Evolutionary conservation across 2,329 filamentous ascomycete species (phyloP).

Genomic region (Penicillium capsulatum): DNA sequence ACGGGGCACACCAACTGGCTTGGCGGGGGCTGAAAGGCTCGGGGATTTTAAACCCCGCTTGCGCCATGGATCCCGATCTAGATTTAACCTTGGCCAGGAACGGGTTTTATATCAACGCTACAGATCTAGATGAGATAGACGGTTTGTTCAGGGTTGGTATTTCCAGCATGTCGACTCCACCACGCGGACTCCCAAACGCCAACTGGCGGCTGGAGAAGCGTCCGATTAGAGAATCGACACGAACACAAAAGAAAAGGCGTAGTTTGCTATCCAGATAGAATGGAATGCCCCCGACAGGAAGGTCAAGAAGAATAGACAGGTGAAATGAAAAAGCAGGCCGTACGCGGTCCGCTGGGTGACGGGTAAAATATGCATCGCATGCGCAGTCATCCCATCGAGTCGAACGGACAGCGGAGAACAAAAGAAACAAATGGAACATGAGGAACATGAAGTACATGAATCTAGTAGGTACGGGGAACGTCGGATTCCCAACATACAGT

Average conservation of each 20-base stretch:
- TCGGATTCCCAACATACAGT: conserved; percentile 15
- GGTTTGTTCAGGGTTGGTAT: conserved; percentile 6
- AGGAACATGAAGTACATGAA: conserved; percentile 22
- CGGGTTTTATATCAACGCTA: not conserved
- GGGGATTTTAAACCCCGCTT: too few species aligned
- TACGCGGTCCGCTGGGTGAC: not conserved
- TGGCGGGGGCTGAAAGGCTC: conserved; percentile 14
- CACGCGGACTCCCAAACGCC: conserved; percentile 21
- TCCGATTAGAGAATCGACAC: conserved; percentile 16
- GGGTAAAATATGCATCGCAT: conserved; percentile 1
- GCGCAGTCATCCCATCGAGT: conserved; percentile 1
- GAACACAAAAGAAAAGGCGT: conserved; percentile 14
- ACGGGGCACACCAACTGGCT: conserved; percentile 19
- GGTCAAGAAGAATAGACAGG: not conserved
- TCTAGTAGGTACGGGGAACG: conserved; percentile 12
- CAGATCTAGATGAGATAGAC: not conserved
- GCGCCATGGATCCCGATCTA: too few species aligned
- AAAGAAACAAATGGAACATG: conserved; percentile 9
- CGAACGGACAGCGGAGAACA: not conserved
- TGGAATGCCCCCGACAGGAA: not conserved
- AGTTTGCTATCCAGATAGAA: conserved; percentile 17
- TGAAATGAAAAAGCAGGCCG: conserved; percentile 2
- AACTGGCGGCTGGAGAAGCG: conserved; percentile 12
- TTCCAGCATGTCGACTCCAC: conserved; percentile 13
- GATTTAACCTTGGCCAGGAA: too few species aligned